Base-by-base conservation (phyloP, 1,139 yeast genomes). In the Taphrina betulina region DNA sequence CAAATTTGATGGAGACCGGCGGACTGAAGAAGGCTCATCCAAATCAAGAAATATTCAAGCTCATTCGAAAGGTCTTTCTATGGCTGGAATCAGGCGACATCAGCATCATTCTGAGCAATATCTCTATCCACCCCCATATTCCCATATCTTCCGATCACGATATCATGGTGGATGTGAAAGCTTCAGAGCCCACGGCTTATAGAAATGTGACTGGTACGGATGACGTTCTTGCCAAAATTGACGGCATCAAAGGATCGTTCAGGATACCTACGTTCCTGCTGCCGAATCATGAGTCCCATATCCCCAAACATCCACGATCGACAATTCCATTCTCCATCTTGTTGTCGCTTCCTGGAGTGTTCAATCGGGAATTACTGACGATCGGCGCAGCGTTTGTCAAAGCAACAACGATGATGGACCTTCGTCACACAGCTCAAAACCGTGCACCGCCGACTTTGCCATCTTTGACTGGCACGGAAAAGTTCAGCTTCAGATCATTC, bases 351-450 rank as follows among this genome's bases (percentile, higher is more conserved):
- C 54, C 54, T 2, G 54, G 46, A 16, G 54, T 50, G n/a, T 50
- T 50, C 40, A 50, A 50, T 12, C 36, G 44, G 17, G 54, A 50
- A 23, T 28, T 50, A 16, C 54, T 50, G 34, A 50, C 44, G 26
- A 50, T 50, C 28, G 54, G 46, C 8, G 54, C 54, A 3, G 54
- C 54, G 1, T 50, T 50, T 26, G 22, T 33, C 33, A 50, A 50
- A 26, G 54, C 54, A 4, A 40, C 46, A 12, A 50, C 54, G 24
- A 50, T 50, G 54, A 50, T 50, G 44, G 54, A 50, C 29, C 20
- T 50, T 24, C 44, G 44, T 20, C 54, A 50, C 10, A 42, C 44
- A 16, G 46, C 54, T 14, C 46, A 41, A 14, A 26, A 22, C 4
- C 19, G 54, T 22, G 40, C 46, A 5, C 17, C 46, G n/a, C 46